Evolutionary conservation across 768 basidiomycete species (phyloP).

Genomic region (Arthromyces matolae): DNA sequence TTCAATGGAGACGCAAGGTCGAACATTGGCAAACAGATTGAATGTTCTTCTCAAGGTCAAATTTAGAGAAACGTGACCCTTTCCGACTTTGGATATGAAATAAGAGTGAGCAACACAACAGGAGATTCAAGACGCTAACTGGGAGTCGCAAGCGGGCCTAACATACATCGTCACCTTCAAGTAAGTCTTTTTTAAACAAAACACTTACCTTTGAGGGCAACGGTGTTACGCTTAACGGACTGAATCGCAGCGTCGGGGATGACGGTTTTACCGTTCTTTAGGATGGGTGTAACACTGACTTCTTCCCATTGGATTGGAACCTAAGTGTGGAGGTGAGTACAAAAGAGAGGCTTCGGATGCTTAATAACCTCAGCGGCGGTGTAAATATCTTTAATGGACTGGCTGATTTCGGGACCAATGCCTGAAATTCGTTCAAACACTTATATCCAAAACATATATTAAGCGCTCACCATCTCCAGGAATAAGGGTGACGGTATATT

Average conservation of each 20-base stretch:
- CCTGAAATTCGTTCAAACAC: slow-evolving; percentile 44
- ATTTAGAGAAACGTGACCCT: slow-evolving; percentile 98
- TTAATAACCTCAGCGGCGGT: slow-evolving; percentile 69
- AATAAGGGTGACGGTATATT: slow-evolving; percentile 94
- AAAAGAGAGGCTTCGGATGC: neutral
- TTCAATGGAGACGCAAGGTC: slow-evolving; percentile 92
- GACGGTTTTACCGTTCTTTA: slow-evolving; percentile 94
- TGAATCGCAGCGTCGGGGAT: slow-evolving; percentile 91
- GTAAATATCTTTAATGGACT: slow-evolving; percentile 94
- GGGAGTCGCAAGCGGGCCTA: slow-evolving; percentile 94
- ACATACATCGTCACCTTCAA: slow-evolving; percentile 3
- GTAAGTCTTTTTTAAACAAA: neutral
- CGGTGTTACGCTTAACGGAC: slow-evolving; percentile 94
- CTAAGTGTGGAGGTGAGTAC: slow-evolving; percentile 34
- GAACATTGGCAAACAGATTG: slow-evolving; percentile 97
- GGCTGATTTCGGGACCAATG: slow-evolving; percentile 97
- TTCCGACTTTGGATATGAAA: slow-evolving; percentile 69
- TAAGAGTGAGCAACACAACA: neutral
- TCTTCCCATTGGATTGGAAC: slow-evolving; percentile 99
- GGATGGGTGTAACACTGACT: slow-evolving; percentile 90
- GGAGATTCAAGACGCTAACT: slow-evolving; percentile 52
- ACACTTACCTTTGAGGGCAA: slow-evolving; percentile 86
- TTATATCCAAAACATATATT: slow-evolving; percentile 2
- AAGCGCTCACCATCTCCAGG: slow-evolving; percentile 82
- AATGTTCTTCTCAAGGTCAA: slow-evolving; percentile 95